Evolutionary conservation across 2,329 filamentous ascomycete species (phyloP), one percentile per base, ranked within the genome.

Genomic region (Leptographium radiaticola): DNA sequence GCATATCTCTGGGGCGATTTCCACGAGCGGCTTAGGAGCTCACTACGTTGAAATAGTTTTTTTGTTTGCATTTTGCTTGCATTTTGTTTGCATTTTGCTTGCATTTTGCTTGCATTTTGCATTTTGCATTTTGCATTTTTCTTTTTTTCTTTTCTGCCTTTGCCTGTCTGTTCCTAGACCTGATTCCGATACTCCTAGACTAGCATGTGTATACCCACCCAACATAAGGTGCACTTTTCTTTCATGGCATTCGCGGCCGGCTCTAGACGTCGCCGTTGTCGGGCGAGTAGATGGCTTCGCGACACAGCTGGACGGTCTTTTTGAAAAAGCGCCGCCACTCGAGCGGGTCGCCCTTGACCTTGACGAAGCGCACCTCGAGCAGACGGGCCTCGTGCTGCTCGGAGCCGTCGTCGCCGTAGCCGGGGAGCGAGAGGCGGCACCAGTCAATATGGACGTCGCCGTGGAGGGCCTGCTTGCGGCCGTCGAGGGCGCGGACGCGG

Each of bases 291-390:
- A 97, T 84, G 10, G 82, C 89, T 65, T 95, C 89, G 64, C 87
- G 87, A 70, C 90, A 94, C 56, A 91, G 74, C 58, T 94, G 75
- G 34, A 87, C 87, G n/a, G 96, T 80, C 68, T 89, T 90, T 71
- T 98, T 98, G 75, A 98, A 98, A 66, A 98, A 89, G 38, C 93
- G 76, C 57, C 93, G 80, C 93, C 94, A 98, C 71, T 97, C 91
- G 50, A 98, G 71, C 6, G 93, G 93, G 71, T 98, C 93, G 7
- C 93, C 93, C 71, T 95, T 96, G 53, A 87, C 78, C 71, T 98
- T 98, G 60, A 94, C 80, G 65, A 98, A 97, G 51, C 89, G 79
- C 33, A 96, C 87, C 67, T 96, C 90, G 30, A 90, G 76, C 36
- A 91, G 68, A 57, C 86, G 84, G 68, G 63, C 70, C 62, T 59